phyloP scores from a whole-genome alignment of 345 rosid genomes.

The Citrus inodora region DNA sequence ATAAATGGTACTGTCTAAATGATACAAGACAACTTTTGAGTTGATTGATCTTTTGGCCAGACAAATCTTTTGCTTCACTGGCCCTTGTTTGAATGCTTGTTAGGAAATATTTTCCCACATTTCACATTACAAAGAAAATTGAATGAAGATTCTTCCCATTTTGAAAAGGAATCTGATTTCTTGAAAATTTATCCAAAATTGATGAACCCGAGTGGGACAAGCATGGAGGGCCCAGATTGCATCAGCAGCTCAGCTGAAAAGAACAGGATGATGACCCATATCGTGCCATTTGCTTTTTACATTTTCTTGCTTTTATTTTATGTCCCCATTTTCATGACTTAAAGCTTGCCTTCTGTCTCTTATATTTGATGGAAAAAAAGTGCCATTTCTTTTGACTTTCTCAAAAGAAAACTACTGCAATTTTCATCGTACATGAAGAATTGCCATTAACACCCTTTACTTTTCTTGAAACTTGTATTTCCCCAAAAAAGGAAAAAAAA shows the following conservation, averaged over 20 bases:
- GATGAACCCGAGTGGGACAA: not conserved
- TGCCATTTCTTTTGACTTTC: not conserved
- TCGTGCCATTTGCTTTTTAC: not conserved
- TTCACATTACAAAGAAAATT: not conserved
- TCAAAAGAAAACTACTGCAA: not conserved
- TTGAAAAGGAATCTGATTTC: not conserved
- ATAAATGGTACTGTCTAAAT: no score
- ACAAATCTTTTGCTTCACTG: no score
- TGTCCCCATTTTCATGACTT: no score
- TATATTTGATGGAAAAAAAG: not conserved
- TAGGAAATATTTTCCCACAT: not conserved
- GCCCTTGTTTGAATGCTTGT: not conserved
- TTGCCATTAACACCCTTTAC: not conserved
- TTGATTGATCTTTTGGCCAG: no score
- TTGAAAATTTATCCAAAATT: not conserved
- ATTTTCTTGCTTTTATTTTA: not conserved
- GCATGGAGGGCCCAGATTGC: constrained; percentile 6
- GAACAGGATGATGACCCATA: not conserved
- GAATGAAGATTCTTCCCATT: not conserved
- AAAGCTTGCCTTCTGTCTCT: not conserved
- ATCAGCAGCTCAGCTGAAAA: constrained; percentile 1
- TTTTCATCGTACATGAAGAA: not conserved
- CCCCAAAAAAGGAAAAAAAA: no score
- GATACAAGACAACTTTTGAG: no score
- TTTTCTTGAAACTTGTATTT: no score